Evolutionary conservation across 2,329 filamentous ascomycete species (phyloP).

Genomic region (Emericellopsis atlantica): DNA sequence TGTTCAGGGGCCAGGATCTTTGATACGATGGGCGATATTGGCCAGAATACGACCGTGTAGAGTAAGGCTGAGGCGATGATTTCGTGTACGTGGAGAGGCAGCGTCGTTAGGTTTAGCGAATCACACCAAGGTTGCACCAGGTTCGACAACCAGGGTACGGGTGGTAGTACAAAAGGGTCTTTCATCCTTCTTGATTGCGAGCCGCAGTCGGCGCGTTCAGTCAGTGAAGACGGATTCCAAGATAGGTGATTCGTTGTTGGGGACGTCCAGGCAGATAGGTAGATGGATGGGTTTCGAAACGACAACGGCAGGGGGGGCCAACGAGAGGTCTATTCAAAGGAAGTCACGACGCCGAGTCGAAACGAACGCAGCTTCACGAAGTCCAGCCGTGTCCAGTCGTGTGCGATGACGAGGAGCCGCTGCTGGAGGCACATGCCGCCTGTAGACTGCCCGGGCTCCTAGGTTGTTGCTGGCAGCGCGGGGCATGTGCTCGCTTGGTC

Average conservation of each 20-base stretch:
- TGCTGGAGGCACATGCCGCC: not conserved
- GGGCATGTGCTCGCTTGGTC: too few species aligned
- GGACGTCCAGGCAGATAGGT: too few species aligned
- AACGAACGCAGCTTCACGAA: not conserved
- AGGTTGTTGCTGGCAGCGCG: too few species aligned
- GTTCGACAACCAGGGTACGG: conserved; percentile 41
- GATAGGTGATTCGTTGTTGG: not conserved
- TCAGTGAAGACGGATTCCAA: not conserved
- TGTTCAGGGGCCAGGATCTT: conserved; percentile 45
- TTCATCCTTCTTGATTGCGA: conserved; percentile 35
- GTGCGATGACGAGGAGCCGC: not conserved
- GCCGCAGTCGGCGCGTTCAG: too few species aligned
- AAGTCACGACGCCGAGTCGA: too few species aligned
- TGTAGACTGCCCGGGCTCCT: too few species aligned
- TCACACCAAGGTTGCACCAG: conserved; percentile 54
- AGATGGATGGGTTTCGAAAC: too few species aligned
- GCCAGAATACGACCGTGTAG: conserved; percentile 56
- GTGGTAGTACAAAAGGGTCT: conserved; percentile 57
- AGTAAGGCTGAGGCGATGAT: conserved; percentile 51
- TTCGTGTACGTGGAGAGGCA: conserved; percentile 70
- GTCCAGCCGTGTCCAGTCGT: not conserved
- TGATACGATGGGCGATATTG: conserved; percentile 57
- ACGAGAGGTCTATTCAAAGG: too few species aligned
- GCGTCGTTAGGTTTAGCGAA: conserved; percentile 45
- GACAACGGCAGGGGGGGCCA: too few species aligned